Base-by-base conservation (phyloP, 2,329 filamentous ascomycete genomes). In the Berkeleyomyces basicola region DNA sequence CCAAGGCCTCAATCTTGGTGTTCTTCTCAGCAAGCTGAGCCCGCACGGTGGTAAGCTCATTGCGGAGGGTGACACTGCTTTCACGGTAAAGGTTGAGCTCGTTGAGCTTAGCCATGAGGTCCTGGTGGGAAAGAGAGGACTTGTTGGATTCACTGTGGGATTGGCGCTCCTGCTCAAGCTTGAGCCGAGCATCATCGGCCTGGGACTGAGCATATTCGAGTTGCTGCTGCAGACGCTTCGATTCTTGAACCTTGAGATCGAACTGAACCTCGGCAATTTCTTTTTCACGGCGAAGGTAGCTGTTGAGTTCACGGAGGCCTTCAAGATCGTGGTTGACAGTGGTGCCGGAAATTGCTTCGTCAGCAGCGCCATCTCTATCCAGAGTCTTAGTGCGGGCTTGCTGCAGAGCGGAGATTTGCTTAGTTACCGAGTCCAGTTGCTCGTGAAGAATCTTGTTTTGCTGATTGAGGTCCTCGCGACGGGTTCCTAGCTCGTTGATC, bases 241-340 rank as follows among this genome's bases (percentile, higher is more conserved):
- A 80, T 73, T 99, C 93, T 68, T 95, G 89, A 0, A 85, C 80
- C 69, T 92, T 91, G 53, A 97, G 79, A 68, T 96, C 91, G 69
- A 90, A 88, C 70, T 97, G 92, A n/a, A 96, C 89, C 68, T 99
- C 92, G 7, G 96, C 81, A 67, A 99, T 97, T 71, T 97, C 93
- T 77, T 97, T 99, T 74, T 99, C 95, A 49, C 90, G 87, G 55
- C 92, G 86, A 65, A 99, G 77, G 72, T 93, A 99, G 66, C 83
- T 87, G 74, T 95, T 95, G 63, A 99, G 82, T 69, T 97, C 92
- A 66, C 93, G 87, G 7, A 96, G 81, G 61, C 88, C 88, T 67
- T 90, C 88, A 7, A 85, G 83, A 43, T 82, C 77, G 59, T 61
- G 57, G 16, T 61, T 51, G 5, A 16, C 83, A 79, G 3, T 81